Conservation (phyloP, 108 stramenopile genomes). For the Aureococcus anophagefferens region DNA sequence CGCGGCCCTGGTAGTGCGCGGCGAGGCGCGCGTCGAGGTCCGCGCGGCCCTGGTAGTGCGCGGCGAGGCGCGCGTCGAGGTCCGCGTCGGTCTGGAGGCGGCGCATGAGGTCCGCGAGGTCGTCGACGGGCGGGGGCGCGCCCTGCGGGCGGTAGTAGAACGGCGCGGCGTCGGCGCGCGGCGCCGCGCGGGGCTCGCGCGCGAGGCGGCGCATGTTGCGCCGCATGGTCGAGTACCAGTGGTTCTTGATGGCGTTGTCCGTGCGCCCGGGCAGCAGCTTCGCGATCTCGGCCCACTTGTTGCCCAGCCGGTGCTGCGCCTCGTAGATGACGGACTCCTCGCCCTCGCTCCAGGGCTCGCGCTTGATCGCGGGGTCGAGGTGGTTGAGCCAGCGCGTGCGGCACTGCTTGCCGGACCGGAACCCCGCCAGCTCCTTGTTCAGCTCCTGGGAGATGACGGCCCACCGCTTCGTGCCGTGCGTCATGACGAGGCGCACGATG, state of each 20-base stretch:
- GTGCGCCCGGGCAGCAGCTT: slow-evolving; percentile 83
- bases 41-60: too few relatives aligned
- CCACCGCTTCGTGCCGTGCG: not conserved
- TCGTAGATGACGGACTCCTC: slow-evolving; percentile 56
- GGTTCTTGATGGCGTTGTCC: slow-evolving; percentile 96
- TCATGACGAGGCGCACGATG: not conserved
- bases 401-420: slow-evolving; percentile 43
- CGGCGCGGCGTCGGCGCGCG: too few relatives aligned
- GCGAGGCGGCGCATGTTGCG: slow-evolving; percentile 32
- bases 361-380: slow-evolving; percentile 39
- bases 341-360: slow-evolving; percentile 58
- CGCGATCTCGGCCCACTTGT: slow-evolving; percentile 84
- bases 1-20: too few relatives aligned
- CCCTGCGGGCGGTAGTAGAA: too few relatives aligned
- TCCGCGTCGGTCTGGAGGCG: too few relatives aligned
- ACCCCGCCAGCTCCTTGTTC: slow-evolving; percentile 16
- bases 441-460: not conserved
- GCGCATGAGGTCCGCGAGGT: too few relatives aligned
- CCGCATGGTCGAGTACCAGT: slow-evolving; percentile 86
- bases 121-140: too few relatives aligned
- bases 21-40: too few relatives aligned
- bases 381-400: slow-evolving; percentile 48
- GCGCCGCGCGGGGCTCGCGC: too few relatives aligned
- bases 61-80: too few relatives aligned
- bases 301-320: slow-evolving; percentile 49